Conservation (phyloP, 805 yeast species). For the Candida odintsovae region DNA sequence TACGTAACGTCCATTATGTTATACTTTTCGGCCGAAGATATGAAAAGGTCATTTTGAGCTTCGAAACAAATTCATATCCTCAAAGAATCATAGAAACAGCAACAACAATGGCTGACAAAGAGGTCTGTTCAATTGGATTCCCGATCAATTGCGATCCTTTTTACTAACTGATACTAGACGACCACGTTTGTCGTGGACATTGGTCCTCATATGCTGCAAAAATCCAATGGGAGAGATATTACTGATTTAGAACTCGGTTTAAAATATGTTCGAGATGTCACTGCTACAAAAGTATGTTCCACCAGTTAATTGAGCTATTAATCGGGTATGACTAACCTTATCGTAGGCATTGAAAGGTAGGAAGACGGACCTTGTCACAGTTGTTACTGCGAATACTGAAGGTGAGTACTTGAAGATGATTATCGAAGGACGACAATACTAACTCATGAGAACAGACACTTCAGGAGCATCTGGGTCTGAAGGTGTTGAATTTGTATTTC, state of each 20-base stretch:
- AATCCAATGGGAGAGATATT: constrained; percentile 23
- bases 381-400: constrained; percentile 8
- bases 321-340: background rate
- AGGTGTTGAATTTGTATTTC: constrained; percentile 4
- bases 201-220: constrained; percentile 33
- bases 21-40: no score
- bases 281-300: constrained; percentile 20
- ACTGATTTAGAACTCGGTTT: constrained; percentile 33
- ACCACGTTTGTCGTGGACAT: constrained; percentile 42
- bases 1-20: no score
- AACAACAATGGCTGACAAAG: background rate
- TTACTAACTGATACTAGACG: background rate
- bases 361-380: constrained; percentile 35
- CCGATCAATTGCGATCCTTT: background rate
- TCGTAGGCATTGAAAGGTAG: constrained; percentile 20
- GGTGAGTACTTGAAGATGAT: constrained; percentile 1
- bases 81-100: no score
- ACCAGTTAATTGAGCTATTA: background rate
- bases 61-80: no score
- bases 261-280: constrained; percentile 36
- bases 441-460: background rate
- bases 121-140: background rate
- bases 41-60: no score
- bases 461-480: background rate
- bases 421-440: background rate